Base-by-base conservation (phyloP, 495 filamentous ascomycete genomes). In the Wilcoxina mikolae region DNA sequence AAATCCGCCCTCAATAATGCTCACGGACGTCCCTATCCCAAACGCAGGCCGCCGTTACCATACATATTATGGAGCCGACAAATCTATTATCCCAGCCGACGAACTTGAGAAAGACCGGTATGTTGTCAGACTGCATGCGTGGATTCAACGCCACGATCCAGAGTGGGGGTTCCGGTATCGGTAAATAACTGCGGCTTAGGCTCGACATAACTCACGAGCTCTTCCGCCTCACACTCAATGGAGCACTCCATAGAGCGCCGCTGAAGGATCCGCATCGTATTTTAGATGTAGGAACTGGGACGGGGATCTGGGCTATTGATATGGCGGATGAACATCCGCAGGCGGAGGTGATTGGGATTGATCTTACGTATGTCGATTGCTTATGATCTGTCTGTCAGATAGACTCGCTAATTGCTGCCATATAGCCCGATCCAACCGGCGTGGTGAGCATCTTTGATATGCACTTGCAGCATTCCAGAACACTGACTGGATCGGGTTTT, bases 241-340 rank as follows among this genome's bases (percentile, higher is more conserved):
- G 63, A 2, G 31, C 60, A 18, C 51, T 66, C n/a, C 46, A 55
- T 24, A 18, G 52, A 25, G 63, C 59, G 29, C 63, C 63, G 18
- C 11, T 65, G 22, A 24, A 38, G 7, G 22, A 41, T 0, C 54
- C 55, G 4, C 58, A 55, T 41, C 51, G 55, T 41, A 46, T 53
- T 23, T 22, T 57, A 28, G 38, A 50, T 38, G 17, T 65, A n/a
- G 63, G 65, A 41, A 35, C 60, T 35, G 63, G 63, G 9, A 66
- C 63, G 3, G 63, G 63, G 10, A 65, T 54, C n/a, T 54, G 51
- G 51, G 51, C 51, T 9, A 43, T 54, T 4, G 51, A 54, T 45
- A 33, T 44, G 25, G 51, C 38, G 4, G 51, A 54, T 29, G 3
- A 29, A 23, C 29, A 49, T 29, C 24, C 46, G 22, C n/a, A 15